phyloP scores from a whole-genome alignment of 164 flowering plant species.

The Warburgia ugandensis region DNA sequence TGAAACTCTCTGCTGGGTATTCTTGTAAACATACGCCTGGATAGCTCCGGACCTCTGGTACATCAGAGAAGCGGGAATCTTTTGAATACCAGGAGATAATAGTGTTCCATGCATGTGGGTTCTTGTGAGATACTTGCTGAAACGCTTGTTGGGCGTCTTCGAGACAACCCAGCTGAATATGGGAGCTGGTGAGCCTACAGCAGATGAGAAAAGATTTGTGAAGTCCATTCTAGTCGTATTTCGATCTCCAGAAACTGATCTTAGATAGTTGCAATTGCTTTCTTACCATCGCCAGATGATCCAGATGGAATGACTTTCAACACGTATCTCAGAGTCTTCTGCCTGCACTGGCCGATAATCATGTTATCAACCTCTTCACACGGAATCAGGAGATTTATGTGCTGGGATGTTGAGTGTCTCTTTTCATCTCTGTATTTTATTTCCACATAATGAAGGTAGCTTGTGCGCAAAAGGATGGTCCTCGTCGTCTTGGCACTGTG shows the following conservation, averaged over 20 bases:
- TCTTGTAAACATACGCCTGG: conserved; percentile 5
- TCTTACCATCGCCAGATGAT: too few species aligned
- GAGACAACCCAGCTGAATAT: conserved; percentile 9
- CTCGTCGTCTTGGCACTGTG: too few species aligned
- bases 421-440: too few species aligned
- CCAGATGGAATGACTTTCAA: too few species aligned
- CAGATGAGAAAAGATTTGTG: conserved; percentile 4
- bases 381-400: too few species aligned
- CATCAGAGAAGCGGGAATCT: conserved; percentile 3
- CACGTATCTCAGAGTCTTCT: too few species aligned
- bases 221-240: conserved; percentile 8
- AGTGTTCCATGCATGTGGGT: conserved; percentile 17
- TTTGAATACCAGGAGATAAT: conserved; percentile 16
- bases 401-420: too few species aligned
- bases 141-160: conserved; percentile 10
- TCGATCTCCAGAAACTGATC: too few species aligned
- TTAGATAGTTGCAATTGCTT: too few species aligned
- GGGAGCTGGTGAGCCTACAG: conserved; percentile 8
- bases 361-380: too few species aligned
- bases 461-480: too few species aligned
- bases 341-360: conserved; percentile 13
- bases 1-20: conserved; percentile 11
- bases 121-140: conserved; percentile 11
- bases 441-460: too few species aligned
- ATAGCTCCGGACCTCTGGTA: conserved; percentile 7